Conservation (phyloP, 2,329 filamentous ascomycete species). For the Sclerotinia spermophila region DNA sequence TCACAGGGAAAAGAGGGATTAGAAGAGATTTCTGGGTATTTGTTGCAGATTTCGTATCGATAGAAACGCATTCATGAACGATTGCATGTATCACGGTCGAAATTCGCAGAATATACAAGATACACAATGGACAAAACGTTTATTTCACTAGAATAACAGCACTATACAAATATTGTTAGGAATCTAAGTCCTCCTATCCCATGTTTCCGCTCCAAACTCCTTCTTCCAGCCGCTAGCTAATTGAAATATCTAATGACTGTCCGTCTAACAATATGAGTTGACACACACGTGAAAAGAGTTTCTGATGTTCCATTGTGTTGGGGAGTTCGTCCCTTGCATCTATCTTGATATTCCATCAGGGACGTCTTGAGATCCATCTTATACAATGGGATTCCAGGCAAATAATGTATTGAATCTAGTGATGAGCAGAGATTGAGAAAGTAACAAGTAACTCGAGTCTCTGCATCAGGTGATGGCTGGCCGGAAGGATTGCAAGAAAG, state of each 20-base stretch:
- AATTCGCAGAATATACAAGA: not conserved
- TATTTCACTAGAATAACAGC: not conserved
- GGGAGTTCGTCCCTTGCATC: not conserved
- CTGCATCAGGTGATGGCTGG: fast-evolving
- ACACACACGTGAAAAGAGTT: not conserved
- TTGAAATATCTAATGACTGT: not conserved
- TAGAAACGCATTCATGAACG: not conserved
- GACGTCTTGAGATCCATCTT: not conserved
- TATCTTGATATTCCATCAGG: not conserved
- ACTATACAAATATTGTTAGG: too few relatives aligned
- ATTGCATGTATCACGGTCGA: too few relatives aligned
- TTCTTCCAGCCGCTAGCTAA: not conserved
- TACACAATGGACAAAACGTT: not conserved
- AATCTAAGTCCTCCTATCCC: not conserved
- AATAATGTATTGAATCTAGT: not conserved
- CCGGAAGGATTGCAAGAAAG: not conserved
- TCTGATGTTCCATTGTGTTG: fast-evolving
- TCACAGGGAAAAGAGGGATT: too few relatives aligned
- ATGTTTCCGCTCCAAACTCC: not conserved
- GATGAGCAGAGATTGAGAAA: fast-evolving
- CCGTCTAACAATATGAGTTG: not conserved
- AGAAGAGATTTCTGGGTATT: too few relatives aligned
- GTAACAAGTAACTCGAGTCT: not conserved
- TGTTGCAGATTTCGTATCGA: not conserved
- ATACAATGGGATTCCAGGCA: not conserved